Evolutionary conservation across 495 filamentous ascomycete genomes (phyloP), one percentile per base, ranked within the genome.

Genomic region (Annulohypoxylon bovei): DNA sequence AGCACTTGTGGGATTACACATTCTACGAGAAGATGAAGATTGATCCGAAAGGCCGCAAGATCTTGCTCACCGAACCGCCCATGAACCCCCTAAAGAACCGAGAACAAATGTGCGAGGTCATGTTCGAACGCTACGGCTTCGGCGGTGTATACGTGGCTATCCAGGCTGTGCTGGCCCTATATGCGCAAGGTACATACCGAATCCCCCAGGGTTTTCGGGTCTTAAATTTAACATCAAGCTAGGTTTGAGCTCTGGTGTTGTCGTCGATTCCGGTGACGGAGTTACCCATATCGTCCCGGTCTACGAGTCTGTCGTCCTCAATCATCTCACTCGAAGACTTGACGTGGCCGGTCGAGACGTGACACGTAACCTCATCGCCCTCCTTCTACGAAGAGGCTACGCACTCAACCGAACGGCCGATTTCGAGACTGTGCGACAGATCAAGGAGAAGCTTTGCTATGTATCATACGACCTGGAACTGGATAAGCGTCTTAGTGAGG

Each of bases 391-490:
- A 71, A 88, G 96, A 64, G 95, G 95, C 9, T 99, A 99, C 80
- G 95, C 95, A 20, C 86, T 99, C 53, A 99, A 99, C 88, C 88
- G 95, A 74, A 99, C 95, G 7, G 95, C 95, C 76, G 95, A 99
- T 78, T 99, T 99, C 79, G 95, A 99, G 83, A 99, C 95, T 27
- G 95, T 98, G 40, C 93, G 95, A 46, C 95, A 97, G 80, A 98
- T 99, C 82, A 99, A 99, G 83, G 95, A 99, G 85, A 98, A 98
- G 88, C 91, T 99, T 33, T 98, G 95, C 85, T 99, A 99, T 81
- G 94, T 99, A 63, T 97, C 94, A 3, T 99, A 98, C 84, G 96
- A 99, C 79, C 87, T 99, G 58, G 93, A 95, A 82, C 86, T 98
- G 46, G 95, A 99, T 86, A 92, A 98, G 81, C 88, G 92, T 72